Evolutionary conservation across 805 yeast species (phyloP).

Genomic region (Kuraishia capsulata): DNA sequence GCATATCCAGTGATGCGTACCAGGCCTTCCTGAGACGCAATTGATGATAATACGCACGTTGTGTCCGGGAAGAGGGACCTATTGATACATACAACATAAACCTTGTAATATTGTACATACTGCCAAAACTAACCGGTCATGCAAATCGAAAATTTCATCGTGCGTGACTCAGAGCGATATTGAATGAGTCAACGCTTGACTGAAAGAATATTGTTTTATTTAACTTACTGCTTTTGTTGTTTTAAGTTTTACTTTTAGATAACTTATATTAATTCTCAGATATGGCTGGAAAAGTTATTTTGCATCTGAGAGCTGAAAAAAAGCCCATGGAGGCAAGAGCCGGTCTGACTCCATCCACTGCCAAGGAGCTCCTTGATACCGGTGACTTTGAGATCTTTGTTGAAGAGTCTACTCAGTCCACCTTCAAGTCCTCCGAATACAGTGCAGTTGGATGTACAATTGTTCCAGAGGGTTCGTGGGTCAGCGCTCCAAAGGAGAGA

Average conservation of each 20-base stretch:
- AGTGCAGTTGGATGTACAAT: conserved; percentile 73
- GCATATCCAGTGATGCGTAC: conserved; percentile 77
- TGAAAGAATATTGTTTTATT: too few species aligned
- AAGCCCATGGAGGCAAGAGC: conserved; percentile 98
- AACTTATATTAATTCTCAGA: too few species aligned
- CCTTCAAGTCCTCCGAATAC: conserved; percentile 71
- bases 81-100: too few species aligned
- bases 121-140: too few species aligned
- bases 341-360: conserved; percentile 87
- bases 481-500: conserved; percentile 80
- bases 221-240: too few species aligned
- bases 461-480: conserved; percentile 94
- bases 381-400: conserved; percentile 78
- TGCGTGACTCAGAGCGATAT: too few species aligned
- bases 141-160: too few species aligned
- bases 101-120: too few species aligned
- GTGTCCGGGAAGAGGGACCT: too few species aligned
- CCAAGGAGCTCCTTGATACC: conserved; percentile 73
- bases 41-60: too few species aligned
- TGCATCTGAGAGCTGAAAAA: conserved; percentile 94
- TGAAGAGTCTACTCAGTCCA: conserved; percentile 80
- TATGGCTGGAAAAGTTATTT: conserved; percentile 36
- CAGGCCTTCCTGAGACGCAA: conserved; percentile 63
- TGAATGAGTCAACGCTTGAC: too few species aligned
- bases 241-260: too few species aligned